Evolutionary conservation across 116 monocot genomes (phyloP).

Genomic region (Iris pallida): DNA sequence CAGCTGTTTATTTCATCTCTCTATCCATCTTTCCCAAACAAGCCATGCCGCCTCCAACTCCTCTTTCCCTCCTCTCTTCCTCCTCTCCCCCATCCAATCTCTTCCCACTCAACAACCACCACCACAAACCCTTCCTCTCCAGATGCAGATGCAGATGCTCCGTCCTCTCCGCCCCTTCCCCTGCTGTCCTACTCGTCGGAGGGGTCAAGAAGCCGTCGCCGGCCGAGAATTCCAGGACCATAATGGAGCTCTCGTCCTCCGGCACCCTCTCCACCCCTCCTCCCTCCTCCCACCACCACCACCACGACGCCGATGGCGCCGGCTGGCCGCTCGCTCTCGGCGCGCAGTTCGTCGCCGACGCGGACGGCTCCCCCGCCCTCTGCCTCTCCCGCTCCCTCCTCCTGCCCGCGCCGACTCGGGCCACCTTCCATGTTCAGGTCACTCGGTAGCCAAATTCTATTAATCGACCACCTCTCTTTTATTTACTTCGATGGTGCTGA

Average conservation of each 20-base stretch:
- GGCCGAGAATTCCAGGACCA: slow-evolving; percentile 75
- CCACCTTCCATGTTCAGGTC: slow-evolving; percentile 95
- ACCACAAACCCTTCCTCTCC: too few relatives aligned
- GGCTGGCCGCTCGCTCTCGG: slow-evolving; percentile 75
- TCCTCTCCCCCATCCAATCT: too few relatives aligned
- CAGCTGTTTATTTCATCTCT: too few relatives aligned
- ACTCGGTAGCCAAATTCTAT: neutral
- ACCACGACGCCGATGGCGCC: too few relatives aligned
- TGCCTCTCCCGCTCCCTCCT: slow-evolving; percentile 33
- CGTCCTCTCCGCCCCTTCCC: too few relatives aligned
- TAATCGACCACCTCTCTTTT: too few relatives aligned
- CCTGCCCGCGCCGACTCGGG: neutral
- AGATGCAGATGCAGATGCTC: too few relatives aligned
- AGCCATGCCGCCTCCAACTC: too few relatives aligned
- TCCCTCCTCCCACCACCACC: slow-evolving; percentile 26
- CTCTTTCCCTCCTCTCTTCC: too few relatives aligned
- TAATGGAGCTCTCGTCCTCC: slow-evolving; percentile 71
- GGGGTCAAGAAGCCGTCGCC: slow-evolving; percentile 31
- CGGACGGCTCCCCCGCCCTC: slow-evolving; percentile 61
- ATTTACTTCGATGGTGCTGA: neutral
- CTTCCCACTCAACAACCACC: too few relatives aligned
- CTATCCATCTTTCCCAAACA: too few relatives aligned
- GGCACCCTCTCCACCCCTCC: slow-evolving; percentile 68
- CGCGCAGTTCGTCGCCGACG: slow-evolving; percentile 74
- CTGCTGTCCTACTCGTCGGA: too few relatives aligned